A percentile compares a stretch with the other conserved stretches of the same genome.
Conservation (phyloP, 495 filamentous ascomycete genomes). For the Achaetomiella virescens region DNA sequence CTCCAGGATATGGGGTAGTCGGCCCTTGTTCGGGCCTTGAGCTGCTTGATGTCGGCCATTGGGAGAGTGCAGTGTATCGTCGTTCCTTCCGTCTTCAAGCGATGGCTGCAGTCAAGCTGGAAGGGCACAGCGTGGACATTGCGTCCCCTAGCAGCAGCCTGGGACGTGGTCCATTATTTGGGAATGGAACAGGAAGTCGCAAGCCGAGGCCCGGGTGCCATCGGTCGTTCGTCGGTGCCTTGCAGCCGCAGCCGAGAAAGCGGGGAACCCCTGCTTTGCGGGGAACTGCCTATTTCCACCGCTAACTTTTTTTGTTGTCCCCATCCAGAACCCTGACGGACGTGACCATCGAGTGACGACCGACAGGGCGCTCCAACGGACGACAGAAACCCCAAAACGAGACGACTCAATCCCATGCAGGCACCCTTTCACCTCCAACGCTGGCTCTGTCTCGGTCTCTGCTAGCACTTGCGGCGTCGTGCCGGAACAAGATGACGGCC, state of each 20-base stretch:
- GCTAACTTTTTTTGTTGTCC: neutral
- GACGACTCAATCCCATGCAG: neutral
- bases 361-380: neutral
- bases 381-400: neutral
- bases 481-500: conserved; percentile 5
- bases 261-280: neutral
- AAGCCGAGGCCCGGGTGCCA: conserved; percentile 7
- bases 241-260: neutral
- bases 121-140: neutral
- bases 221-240: neutral
- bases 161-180: neutral
- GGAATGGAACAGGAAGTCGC: neutral
- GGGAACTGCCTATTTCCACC: neutral
- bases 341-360: neutral
- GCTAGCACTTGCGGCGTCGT: neutral
- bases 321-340: no score
- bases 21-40: conserved; percentile 58
- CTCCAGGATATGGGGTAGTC: conserved; percentile 73
- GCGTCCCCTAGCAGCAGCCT: neutral
- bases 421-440: neutral
- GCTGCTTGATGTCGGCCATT: conserved; percentile 34
- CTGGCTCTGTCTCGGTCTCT: neutral
- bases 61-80: neutral
- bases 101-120: neutral
- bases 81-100: neutral